A percentile compares a stretch with the other conserved stretches of the same genome.
Evolutionary conservation across 2,329 filamentous ascomycete genomes (phyloP).

Genomic region (Pseudocercospora pini-densiflorae): DNA sequence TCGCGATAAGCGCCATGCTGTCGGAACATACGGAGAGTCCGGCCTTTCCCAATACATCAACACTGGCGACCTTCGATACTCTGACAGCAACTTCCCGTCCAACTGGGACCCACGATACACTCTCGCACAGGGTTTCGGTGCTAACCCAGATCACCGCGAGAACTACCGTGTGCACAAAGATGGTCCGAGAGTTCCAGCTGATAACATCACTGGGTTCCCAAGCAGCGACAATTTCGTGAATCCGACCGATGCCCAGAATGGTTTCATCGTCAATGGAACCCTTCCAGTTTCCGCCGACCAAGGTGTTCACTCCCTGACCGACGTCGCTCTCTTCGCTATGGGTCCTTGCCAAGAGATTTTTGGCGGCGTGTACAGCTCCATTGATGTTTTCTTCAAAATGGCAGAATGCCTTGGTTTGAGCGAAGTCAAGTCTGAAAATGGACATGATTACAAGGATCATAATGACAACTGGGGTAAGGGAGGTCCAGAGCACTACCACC

Average conservation of each 20-base stretch:
- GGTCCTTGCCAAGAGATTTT: conserved; percentile 81
- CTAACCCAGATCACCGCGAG: conserved; percentile 76
- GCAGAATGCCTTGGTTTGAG: conserved; percentile 67
- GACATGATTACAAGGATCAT: conserved; percentile 17
- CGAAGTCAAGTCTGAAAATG: conserved; percentile 15
- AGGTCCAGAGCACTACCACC: conserved; percentile 22
- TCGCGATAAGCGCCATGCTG: conserved; percentile 74
- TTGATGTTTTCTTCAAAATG: conserved; percentile 77
- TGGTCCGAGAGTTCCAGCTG: conserved; percentile 66
- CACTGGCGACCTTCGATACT: conserved; percentile 64
- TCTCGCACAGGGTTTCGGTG: conserved; percentile 72
- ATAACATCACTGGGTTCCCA: conserved; percentile 54
- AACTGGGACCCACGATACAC: conserved; percentile 88
- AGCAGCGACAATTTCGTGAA: conserved; percentile 68
- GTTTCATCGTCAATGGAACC: conserved; percentile 77
- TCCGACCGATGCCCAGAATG: conserved; percentile 66
- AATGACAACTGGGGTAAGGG: conserved; percentile 29
- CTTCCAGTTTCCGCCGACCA: conserved; percentile 65
- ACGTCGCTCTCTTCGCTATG: conserved; percentile 77
- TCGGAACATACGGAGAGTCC: conserved; percentile 74
- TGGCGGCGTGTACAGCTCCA: conserved; percentile 69
- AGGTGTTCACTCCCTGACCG: conserved; percentile 78
- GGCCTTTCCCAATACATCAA: conserved; percentile 77
- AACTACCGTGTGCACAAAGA: conserved; percentile 71
- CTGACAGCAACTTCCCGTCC: conserved; percentile 74